Conservation (phyloP, 768 basidiomycete genomes). For the Tylopilus rubrobrunneus region DNA sequence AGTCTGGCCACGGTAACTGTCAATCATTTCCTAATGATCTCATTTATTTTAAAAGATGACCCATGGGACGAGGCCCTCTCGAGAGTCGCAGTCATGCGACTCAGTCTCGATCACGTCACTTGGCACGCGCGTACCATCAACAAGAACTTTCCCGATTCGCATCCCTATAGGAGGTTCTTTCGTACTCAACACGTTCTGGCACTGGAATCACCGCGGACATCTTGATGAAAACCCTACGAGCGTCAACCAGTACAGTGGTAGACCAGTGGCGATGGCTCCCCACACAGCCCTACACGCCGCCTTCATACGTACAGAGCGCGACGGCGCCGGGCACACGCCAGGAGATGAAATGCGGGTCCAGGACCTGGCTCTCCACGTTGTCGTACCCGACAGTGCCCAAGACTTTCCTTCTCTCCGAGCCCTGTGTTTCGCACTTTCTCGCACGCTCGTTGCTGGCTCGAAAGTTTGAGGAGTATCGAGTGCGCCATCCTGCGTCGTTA, state of each 20-base stretch:
- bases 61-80: neutral
- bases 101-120: neutral
- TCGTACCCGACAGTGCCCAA: too few species aligned
- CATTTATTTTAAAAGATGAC: neutral
- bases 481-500: too few species aligned
- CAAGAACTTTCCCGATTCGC: neutral
- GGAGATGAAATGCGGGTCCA: neutral
- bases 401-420: neutral
- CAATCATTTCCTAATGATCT: neutral
- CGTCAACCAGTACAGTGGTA: neutral
- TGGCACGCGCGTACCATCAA: neutral
- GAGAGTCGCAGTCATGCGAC: neutral
- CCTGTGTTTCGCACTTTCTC: neutral
- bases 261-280: neutral
- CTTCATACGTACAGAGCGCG: neutral
- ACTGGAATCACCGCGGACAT: neutral
- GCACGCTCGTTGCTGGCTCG: neutral
- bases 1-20: neutral
- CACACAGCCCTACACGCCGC: conserved; percentile 14
- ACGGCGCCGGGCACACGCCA: neutral
- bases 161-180: neutral
- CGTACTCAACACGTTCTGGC: neutral
- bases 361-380: neutral
- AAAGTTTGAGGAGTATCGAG: too few species aligned
- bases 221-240: conserved; percentile 1